Percentiles rank a stretch among this genome's conserved stretches.
Conservation (phyloP, 2,329 filamentous ascomycete genomes). For the Cordyceps javanica region DNA sequence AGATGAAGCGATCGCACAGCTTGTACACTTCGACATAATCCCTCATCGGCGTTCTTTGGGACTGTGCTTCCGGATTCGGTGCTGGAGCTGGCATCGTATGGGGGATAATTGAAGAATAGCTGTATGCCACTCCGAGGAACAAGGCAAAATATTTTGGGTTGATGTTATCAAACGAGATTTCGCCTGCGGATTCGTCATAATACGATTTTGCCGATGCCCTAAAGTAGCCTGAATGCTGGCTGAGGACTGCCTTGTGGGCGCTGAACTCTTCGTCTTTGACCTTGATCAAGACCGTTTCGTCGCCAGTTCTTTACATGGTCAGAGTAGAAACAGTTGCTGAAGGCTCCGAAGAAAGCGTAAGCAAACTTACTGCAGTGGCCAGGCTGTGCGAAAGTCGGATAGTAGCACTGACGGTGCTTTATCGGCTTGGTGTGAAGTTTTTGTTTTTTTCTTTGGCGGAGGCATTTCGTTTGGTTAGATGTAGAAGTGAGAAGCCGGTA, state of each 20-base stretch:
- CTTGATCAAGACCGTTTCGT: slow-evolving; percentile 25
- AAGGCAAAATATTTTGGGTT: slow-evolving; percentile 28
- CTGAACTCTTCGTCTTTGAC: slow-evolving; percentile 24
- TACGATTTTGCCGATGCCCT: slow-evolving; percentile 22
- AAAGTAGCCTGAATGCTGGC: slow-evolving; percentile 30
- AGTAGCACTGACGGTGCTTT: slow-evolving; percentile 22
- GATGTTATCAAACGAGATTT: slow-evolving; percentile 27
- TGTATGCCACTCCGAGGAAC: slow-evolving; percentile 30
- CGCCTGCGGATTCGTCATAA: slow-evolving; percentile 23
- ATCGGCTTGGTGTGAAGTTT: slow-evolving; percentile 15
- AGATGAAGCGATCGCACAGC: slow-evolving; percentile 31
- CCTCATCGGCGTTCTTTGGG: slow-evolving; percentile 22
- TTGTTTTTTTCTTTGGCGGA: slow-evolving; percentile 21
- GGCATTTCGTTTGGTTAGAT: slow-evolving; percentile 17
- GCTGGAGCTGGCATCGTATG: slow-evolving; percentile 20
- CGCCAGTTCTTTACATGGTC: slow-evolving; percentile 20
- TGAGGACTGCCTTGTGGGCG: slow-evolving; percentile 26
- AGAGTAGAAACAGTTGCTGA: not conserved
- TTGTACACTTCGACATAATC: slow-evolving; percentile 32
- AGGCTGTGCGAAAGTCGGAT: slow-evolving; percentile 26
- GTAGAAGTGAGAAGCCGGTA: slow-evolving; percentile 3
- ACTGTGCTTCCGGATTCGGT: slow-evolving; percentile 21
- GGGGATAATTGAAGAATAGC: slow-evolving; percentile 27
- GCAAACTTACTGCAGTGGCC: slow-evolving; percentile 28
- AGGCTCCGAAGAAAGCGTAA: not conserved